A percentile compares a stretch with the other conserved stretches of the same genome.
phyloP scores from a whole-genome alignment of 306 rosid species.

The Styphnolobium japonicum region DNA sequence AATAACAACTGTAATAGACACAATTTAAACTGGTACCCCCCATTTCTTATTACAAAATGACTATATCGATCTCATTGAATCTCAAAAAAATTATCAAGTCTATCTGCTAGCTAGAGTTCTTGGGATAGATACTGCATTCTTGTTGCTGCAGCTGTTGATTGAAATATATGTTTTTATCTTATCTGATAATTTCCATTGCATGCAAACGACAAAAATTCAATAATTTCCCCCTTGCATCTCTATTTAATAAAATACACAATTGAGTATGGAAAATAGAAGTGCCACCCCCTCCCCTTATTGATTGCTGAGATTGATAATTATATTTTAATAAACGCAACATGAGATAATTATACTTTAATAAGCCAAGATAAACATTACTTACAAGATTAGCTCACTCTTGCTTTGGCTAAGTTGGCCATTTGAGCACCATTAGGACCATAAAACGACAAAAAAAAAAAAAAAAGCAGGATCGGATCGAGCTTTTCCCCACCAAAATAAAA shows the following conservation, averaged over 20 bases:
- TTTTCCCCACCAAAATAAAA: slow-evolving; percentile 1
- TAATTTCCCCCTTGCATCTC: slow-evolving; percentile 1
- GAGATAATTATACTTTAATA: slow-evolving; percentile 7
- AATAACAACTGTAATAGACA: slow-evolving; percentile 17
- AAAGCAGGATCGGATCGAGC: slow-evolving; percentile 41
- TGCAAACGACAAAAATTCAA: slow-evolving; percentile 37
- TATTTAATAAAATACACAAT: background rate
- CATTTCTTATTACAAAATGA: background rate
- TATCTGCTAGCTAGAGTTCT: slow-evolving; percentile 27
- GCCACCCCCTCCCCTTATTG: slow-evolving; percentile 3
- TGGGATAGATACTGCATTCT: slow-evolving; percentile 34
- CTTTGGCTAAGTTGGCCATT: slow-evolving; percentile 39
- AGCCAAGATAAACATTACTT: slow-evolving; percentile 5
- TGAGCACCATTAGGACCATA: slow-evolving; percentile 25
- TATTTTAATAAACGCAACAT: background rate
- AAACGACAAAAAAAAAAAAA: slow-evolving; percentile 47
- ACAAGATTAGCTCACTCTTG: slow-evolving; percentile 30
- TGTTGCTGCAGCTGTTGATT: slow-evolving; percentile 23
- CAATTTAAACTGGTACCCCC: slow-evolving; percentile 4
- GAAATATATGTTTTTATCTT: slow-evolving; percentile 30
- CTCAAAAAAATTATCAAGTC: slow-evolving; percentile 23
- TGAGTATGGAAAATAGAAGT: slow-evolving; percentile 6
- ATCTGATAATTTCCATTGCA: slow-evolving; percentile 21
- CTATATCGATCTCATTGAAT: slow-evolving; percentile 37
- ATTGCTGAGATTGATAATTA: slow-evolving; percentile 18